Conservation (phyloP, 1,284 basidiomycete species). For the Tremellales sp. region DNA sequence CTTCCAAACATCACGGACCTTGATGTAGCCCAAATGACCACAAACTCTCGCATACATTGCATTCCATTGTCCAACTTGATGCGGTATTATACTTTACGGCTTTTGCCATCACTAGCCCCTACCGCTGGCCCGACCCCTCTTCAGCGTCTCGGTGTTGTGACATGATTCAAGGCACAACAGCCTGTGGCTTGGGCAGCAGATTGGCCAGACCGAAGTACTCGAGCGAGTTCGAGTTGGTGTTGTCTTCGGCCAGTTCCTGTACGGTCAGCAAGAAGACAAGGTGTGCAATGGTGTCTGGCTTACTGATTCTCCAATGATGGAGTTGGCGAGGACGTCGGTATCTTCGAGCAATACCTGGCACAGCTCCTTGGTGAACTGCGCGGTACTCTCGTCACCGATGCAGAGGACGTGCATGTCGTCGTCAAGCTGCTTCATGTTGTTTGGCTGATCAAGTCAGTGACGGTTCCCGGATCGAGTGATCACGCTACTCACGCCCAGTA, state of each 20-base stretch:
- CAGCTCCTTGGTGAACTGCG: slow-evolving; percentile 1
- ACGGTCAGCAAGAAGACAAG: neutral
- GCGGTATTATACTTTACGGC: no score
- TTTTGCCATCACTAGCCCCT: no score
- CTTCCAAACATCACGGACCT: no score
- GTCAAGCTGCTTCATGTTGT: slow-evolving; percentile 5
- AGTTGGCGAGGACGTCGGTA: slow-evolving; percentile 3
- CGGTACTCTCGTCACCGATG: neutral
- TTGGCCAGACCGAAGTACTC: slow-evolving; percentile 5
- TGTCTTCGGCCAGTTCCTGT: neutral
- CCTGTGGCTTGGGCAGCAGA: slow-evolving; percentile 1
- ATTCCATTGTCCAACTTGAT: no score
- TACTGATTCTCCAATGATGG: slow-evolving; percentile 2
- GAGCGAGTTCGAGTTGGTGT: slow-evolving; percentile 5
- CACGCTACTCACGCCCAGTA: slow-evolving; percentile 3
- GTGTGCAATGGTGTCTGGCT: no score
- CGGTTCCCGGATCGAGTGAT: neutral
- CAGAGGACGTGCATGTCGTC: slow-evolving; percentile 2
- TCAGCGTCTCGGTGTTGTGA: no score
- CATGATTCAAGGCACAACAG: no score
- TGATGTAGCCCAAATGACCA: no score
- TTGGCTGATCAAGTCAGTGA: neutral
- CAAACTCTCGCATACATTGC: no score
- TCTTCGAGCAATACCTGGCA: slow-evolving; percentile 2
- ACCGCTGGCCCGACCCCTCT: no score